phyloP scores from a whole-genome alignment of 1,284 basidiomycete species.

The Marasmius sp. region DNA sequence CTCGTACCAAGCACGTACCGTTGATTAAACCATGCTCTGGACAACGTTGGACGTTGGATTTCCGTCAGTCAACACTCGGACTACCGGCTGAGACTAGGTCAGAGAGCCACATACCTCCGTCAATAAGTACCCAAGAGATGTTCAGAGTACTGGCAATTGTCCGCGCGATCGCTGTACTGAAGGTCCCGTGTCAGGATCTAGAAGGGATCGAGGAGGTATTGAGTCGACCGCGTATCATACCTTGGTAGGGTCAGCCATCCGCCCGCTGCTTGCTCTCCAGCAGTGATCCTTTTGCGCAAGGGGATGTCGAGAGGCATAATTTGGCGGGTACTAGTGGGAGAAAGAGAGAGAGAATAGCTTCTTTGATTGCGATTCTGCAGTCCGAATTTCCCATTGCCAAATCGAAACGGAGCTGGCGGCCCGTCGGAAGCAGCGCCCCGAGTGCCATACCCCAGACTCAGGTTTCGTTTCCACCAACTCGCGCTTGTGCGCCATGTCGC shows the following conservation, averaged over 20 bases:
- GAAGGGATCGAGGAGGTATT: neutral
- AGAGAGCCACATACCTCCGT: slow-evolving; percentile 17
- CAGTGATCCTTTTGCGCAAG: slow-evolving; percentile 19
- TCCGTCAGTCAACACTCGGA: neutral
- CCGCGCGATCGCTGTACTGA: slow-evolving; percentile 24
- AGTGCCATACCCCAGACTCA: too few relatives aligned
- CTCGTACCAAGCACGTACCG: slow-evolving; percentile 8
- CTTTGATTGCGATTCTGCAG: neutral
- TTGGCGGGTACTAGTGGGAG: neutral
- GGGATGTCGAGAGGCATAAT: slow-evolving; percentile 24
- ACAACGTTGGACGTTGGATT: neutral
- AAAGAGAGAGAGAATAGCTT: neutral
- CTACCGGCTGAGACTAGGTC: neutral
- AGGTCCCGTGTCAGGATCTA: neutral
- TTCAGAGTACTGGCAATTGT: slow-evolving; percentile 21
- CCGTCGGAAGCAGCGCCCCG: too few relatives aligned
- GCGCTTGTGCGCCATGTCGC: too few relatives aligned
- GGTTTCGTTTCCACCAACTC: too few relatives aligned
- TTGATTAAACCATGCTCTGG: slow-evolving; percentile 27
- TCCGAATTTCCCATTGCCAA: too few relatives aligned
- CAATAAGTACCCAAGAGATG: slow-evolving; percentile 27
- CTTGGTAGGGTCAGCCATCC: slow-evolving; percentile 27
- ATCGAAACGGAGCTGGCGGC: too few relatives aligned
- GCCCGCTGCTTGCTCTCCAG: slow-evolving; percentile 22
- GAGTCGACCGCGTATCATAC: slow-evolving; percentile 6